Conservation (phyloP, 2,329 filamentous ascomycete genomes). For the Cercospora sesami region DNA sequence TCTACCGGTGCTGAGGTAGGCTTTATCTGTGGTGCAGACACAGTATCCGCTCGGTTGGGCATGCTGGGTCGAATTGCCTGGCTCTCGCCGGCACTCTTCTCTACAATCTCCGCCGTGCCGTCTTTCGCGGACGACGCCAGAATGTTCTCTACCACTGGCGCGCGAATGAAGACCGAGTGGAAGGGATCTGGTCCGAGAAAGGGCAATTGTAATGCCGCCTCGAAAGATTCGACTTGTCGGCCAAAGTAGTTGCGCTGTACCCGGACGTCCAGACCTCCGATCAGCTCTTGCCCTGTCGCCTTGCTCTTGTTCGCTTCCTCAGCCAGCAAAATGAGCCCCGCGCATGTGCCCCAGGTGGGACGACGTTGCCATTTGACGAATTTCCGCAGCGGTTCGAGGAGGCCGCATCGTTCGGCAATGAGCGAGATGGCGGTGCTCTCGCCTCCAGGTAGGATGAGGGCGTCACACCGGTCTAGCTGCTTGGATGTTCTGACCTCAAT, state of each 20-base stretch:
- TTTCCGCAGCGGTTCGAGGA: conserved; percentile 79
- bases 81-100: conserved; percentile 22
- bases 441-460: conserved; percentile 85
- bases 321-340: conserved; percentile 86
- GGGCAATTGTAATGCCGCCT: conserved; percentile 69
- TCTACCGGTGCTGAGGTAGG: conserved; percentile 56
- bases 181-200: conserved; percentile 64
- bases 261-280: conserved; percentile 85
- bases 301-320: conserved; percentile 87
- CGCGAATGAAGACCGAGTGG: conserved; percentile 86
- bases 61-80: conserved; percentile 6
- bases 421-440: conserved; percentile 93
- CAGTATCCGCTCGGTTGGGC: conserved; percentile 46
- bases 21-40: conserved; percentile 58
- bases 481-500: conserved; percentile 75
- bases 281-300: conserved; percentile 85
- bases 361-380: conserved; percentile 86
- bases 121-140: conserved; percentile 45
- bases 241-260: conserved; percentile 96
- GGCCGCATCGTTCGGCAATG: conserved; percentile 75
- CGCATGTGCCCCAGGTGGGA: conserved; percentile 94
- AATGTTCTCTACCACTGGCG: conserved; percentile 86
- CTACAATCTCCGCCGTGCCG: conserved; percentile 11
- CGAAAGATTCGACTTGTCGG: conserved; percentile 87
- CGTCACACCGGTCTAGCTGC: conserved; percentile 73